Conservation (phyloP, 2,329 filamentous ascomycete genomes). For the Hypoxylon sp. region DNA sequence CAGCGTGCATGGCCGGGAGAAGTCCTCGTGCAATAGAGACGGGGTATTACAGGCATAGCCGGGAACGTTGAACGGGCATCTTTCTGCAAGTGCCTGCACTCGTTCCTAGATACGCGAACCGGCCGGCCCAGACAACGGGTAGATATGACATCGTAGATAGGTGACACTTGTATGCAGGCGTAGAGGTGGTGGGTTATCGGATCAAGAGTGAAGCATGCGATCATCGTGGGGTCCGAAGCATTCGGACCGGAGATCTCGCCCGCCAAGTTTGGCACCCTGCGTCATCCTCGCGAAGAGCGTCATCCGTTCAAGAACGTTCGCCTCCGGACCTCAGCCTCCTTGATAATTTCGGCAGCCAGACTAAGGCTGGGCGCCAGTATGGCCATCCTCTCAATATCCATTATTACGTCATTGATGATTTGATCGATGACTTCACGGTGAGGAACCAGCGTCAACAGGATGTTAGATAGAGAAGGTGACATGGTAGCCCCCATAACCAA, state of each 20-base stretch:
- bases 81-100: constrained; percentile 43
- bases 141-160: constrained; percentile 43
- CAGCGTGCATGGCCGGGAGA: constrained; percentile 50
- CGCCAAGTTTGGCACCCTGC: constrained; percentile 34
- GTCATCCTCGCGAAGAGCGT: constrained; percentile 46
- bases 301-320: constrained; percentile 72
- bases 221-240: constrained; percentile 36
- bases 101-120: constrained; percentile 46
- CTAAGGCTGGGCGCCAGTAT: constrained; percentile 82
- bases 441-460: constrained; percentile 71
- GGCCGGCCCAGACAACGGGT: constrained; percentile 45
- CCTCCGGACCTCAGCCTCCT: constrained; percentile 81
- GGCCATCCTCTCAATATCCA: constrained; percentile 81
- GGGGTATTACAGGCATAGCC: constrained; percentile 47
- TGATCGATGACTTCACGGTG: constrained; percentile 75
- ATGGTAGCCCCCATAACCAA: constrained; percentile 89
- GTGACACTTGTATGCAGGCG: constrained; percentile 29
- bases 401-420: constrained; percentile 83
- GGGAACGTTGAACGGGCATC: constrained; percentile 36
- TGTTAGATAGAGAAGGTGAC: constrained; percentile 78
- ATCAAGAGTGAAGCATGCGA: constrained; percentile 34
- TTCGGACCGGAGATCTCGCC: constrained; percentile 38
- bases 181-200: constrained; percentile 35
- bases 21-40: constrained; percentile 48
- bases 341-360: constrained; percentile 83